These are phyloP conservation scores for Rhododendron simsii DNA, from an alignment of 148 eudicot genomes.

Conservation along the genomic window DNA sequence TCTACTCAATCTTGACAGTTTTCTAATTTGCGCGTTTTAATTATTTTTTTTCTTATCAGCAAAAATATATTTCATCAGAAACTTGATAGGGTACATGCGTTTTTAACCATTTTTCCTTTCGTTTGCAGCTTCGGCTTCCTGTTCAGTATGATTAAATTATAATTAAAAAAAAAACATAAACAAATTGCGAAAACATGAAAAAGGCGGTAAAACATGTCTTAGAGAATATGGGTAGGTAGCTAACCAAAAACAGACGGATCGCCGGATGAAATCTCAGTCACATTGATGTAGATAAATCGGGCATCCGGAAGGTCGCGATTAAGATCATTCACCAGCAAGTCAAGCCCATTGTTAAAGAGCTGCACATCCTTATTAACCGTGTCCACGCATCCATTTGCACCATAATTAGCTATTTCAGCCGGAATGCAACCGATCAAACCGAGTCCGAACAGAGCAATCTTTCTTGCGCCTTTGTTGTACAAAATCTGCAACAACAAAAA, in stretches of 20 bases:
- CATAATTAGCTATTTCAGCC: not conserved
- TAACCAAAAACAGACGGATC: not conserved
- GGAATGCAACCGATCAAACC: slow-evolving; percentile 54
- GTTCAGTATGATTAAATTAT: too few relatives aligned
- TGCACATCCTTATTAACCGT: slow-evolving; percentile 21
- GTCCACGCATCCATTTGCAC: slow-evolving; percentile 18
- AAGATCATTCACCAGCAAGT: slow-evolving; percentile 19
- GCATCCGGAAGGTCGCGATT: slow-evolving; percentile 16
- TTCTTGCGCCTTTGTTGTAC: slow-evolving; percentile 42
- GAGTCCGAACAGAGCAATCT: slow-evolving; percentile 36
- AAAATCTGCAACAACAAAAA: slow-evolving; percentile 16
- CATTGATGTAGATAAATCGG: slow-evolving; percentile 36
- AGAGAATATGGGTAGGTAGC: not conserved
- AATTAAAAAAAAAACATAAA: too few relatives aligned
- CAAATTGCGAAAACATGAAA: too few relatives aligned
- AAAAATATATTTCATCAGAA: too few relatives aligned
- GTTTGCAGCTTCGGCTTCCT: too few relatives aligned
- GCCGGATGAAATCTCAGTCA: not conserved
- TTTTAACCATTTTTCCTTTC: not conserved
- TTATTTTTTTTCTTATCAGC: too few relatives aligned
- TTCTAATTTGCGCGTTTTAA: not conserved
- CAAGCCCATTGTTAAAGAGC: slow-evolving; percentile 30
- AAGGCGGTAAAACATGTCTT: not conserved
- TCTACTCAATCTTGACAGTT: not conserved
- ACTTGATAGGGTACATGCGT: too few relatives aligned